A percentile compares a stretch with the other conserved stretches of the same genome.
These are phyloP conservation scores for Akanthomyces dipterigenus DNA, from an alignment of 2,329 filamentous ascomycete species.

Conservation along the genomic window DNA sequence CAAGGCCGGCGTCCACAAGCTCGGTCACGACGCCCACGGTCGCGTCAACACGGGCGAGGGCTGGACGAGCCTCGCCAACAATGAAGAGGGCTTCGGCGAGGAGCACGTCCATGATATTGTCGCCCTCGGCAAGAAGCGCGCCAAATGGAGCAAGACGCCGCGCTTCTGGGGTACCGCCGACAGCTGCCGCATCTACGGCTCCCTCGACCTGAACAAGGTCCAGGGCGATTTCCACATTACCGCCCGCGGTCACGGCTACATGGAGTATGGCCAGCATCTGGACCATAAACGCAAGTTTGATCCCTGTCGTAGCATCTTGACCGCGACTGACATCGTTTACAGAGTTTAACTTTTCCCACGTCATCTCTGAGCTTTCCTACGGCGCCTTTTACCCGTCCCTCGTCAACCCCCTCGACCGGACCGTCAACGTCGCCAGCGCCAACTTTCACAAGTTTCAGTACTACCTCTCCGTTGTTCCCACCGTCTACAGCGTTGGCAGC, in stretches of 20 bases:
- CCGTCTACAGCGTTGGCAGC: constrained; percentile 69
- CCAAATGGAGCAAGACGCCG: constrained; percentile 71
- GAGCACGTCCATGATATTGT: constrained; percentile 91
- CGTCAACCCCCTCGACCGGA: constrained; percentile 88
- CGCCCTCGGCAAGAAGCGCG: constrained; percentile 55
- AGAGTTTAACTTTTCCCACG: constrained; percentile 97
- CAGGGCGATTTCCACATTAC: constrained; percentile 98
- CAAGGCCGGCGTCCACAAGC: constrained; percentile 53
- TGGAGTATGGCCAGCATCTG: constrained; percentile 64
- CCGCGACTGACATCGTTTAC: constrained; percentile 17
- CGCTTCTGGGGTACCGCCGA: constrained; percentile 54
- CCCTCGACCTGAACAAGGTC: constrained; percentile 88
- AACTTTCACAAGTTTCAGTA: constrained; percentile 98
- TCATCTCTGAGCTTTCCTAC: constrained; percentile 93
- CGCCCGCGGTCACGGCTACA: constrained; percentile 90
- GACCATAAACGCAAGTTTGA: constrained; percentile 49
- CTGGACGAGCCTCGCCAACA: constrained; percentile 38
- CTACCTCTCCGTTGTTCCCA: constrained; percentile 91
- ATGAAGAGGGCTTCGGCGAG: constrained; percentile 65
- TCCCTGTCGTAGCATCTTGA: no score
- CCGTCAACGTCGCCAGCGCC: constrained; percentile 63
- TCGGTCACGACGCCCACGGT: constrained; percentile 47
- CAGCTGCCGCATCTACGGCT: constrained; percentile 85
- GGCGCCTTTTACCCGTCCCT: constrained; percentile 94
- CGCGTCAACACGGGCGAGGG: constrained; percentile 50